These are phyloP conservation scores for Lotus japonicus DNA, from an alignment of 306 rosid genomes.

Conservation along the genomic window DNA sequence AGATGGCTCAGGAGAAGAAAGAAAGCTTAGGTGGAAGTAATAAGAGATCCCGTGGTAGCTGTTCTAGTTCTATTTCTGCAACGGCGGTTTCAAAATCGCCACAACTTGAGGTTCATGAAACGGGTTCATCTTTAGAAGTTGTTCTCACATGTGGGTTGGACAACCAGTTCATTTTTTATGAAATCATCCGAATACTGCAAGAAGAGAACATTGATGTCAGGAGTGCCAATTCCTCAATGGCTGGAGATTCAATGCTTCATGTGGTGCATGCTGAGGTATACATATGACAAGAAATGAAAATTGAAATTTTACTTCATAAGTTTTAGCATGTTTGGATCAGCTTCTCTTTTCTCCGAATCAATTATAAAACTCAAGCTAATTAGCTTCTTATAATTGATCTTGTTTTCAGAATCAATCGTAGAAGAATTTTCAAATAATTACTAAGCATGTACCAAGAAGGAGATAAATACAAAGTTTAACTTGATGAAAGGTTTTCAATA, in stretches of 20 bases:
- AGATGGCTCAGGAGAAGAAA: conserved; percentile 40
- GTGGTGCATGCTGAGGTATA: conserved; percentile 66
- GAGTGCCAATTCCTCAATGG: conserved; percentile 32
- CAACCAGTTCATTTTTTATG: conserved; percentile 42
- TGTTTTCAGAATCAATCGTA: too few species aligned
- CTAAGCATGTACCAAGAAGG: too few species aligned
- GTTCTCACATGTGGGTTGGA: conserved; percentile 42
- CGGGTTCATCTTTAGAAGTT: conserved; percentile 46
- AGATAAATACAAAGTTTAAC: too few species aligned
- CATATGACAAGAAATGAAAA: not conserved
- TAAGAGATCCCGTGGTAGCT: conserved; percentile 20
- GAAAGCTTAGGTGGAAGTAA: conserved; percentile 34
- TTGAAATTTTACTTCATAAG: too few species aligned
- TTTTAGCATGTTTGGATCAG: too few species aligned
- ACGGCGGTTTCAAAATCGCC: conserved; percentile 22
- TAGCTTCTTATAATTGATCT: too few species aligned
- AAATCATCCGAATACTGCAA: conserved; percentile 49
- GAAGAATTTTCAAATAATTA: too few species aligned
- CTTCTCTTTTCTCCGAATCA: too few species aligned
- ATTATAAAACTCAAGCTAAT: too few species aligned
- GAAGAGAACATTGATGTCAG: conserved; percentile 52
- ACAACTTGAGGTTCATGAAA: conserved; percentile 49
- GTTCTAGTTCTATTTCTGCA: not conserved
- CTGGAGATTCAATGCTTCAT: conserved; percentile 33
- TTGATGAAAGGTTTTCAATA: too few species aligned